Percentiles rank a stretch among this genome's conserved stretches.
Evolutionary conservation across 192 early-diverging fungal genomes (phyloP).

Genomic region (Lobosporangium transversale): DNA sequence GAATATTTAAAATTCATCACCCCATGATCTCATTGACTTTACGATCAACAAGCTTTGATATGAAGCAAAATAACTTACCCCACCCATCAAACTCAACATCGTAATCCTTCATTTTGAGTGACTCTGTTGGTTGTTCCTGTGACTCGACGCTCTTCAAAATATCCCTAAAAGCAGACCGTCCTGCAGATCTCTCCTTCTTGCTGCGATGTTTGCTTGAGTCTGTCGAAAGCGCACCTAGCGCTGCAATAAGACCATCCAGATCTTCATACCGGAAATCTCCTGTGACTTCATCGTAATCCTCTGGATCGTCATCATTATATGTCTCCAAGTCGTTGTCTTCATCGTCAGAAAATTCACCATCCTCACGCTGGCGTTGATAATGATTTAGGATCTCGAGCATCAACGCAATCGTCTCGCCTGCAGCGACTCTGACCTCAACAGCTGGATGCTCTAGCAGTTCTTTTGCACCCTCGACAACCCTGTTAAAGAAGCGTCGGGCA

Average conservation of each 20-base stretch:
- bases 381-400: constrained; percentile 68
- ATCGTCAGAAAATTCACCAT: constrained; percentile 38
- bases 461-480: constrained; percentile 61
- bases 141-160: constrained; percentile 70
- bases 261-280: constrained; percentile 59
- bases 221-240: constrained; percentile 63
- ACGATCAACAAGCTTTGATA: too few species aligned
- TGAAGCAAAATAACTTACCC: too few species aligned
- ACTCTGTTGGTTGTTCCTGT: constrained; percentile 60
- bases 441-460: constrained; percentile 63
- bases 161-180: constrained; percentile 73
- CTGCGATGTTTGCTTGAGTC: constrained; percentile 67
- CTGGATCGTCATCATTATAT: constrained; percentile 55
- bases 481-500: constrained; percentile 53
- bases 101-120: constrained; percentile 59
- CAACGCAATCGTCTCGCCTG: constrained; percentile 79
- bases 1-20: too few species aligned
- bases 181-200: constrained; percentile 64
- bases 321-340: constrained; percentile 33
- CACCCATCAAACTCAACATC: constrained; percentile 66
- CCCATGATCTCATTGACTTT: too few species aligned
- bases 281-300: constrained; percentile 49
- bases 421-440: constrained; percentile 72
- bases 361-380: constrained; percentile 27
- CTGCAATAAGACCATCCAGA: constrained; percentile 65